phyloP scores from a whole-genome alignment of 2,329 filamentous ascomycete genomes.

The Sporothrix brunneoviolacea region DNA sequence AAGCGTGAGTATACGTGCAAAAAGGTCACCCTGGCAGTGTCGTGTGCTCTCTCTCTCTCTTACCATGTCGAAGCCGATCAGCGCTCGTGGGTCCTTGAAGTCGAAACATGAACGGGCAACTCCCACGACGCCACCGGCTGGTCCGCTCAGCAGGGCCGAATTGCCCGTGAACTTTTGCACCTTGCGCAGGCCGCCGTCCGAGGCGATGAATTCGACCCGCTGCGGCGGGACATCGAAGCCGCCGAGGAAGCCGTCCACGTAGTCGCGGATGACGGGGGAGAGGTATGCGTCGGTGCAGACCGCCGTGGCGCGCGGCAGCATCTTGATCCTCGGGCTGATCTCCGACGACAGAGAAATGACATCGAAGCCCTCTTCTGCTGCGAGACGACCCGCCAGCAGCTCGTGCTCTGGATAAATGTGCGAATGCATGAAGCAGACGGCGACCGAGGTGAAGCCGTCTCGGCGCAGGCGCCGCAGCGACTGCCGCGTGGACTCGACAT shows the following conservation, averaged over 20 bases:
- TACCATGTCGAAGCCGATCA: slow-evolving; percentile 63
- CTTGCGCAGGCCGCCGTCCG: slow-evolving; percentile 40
- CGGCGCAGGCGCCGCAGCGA: no score
- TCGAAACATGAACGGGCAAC: slow-evolving; percentile 68
- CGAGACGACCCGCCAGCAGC: slow-evolving; percentile 11
- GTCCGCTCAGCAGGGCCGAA: slow-evolving; percentile 61
- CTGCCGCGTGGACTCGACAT: slow-evolving; percentile 43
- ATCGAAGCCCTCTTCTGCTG: slow-evolving; percentile 12
- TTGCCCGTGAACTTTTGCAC: slow-evolving; percentile 19
- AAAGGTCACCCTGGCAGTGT: no score
- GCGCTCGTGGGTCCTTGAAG: slow-evolving; percentile 55
- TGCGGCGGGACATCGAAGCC: slow-evolving; percentile 51
- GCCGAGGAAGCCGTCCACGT: slow-evolving; percentile 59
- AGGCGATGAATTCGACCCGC: slow-evolving; percentile 74
- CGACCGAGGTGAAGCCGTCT: no score
- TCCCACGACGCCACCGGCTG: slow-evolving; percentile 65
- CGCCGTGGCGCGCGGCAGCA: slow-evolving; percentile 62
- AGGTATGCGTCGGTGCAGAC: slow-evolving; percentile 70
- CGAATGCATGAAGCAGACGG: no score
- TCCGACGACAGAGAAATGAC: slow-evolving; percentile 1
- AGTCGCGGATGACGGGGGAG: slow-evolving; percentile 63
- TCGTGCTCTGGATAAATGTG: slow-evolving; percentile 7
- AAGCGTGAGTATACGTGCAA: no score
- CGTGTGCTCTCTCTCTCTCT: no score
- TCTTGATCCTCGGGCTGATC: slow-evolving; percentile 49